These are phyloP conservation scores for Coemansia sp. DNA, from an alignment of 192 early-diverging fungal genomes.

Conservation along the genomic window DNA sequence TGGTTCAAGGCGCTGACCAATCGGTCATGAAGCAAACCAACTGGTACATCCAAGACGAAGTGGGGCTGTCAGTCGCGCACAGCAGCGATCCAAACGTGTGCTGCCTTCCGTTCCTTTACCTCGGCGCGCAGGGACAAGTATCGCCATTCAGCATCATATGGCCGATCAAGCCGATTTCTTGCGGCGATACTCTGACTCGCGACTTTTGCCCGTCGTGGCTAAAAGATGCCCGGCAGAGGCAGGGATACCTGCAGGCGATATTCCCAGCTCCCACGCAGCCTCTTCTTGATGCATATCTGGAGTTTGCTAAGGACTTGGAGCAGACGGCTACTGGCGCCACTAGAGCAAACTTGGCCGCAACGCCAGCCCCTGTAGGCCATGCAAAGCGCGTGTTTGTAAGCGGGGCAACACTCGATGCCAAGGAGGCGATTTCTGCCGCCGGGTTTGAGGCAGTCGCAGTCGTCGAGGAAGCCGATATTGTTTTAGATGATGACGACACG, in stretches of 20 bases:
- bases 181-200: constrained; percentile 59
- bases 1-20: constrained; percentile 28
- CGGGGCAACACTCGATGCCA: constrained; percentile 8
- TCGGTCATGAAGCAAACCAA: constrained; percentile 34
- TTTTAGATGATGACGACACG: constrained; percentile 32
- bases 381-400: constrained; percentile 30
- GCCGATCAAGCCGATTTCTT: constrained; percentile 59
- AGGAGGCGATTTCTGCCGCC: constrained; percentile 15
- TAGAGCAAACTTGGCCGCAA: constrained; percentile 9
- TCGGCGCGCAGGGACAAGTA: constrained; percentile 54
- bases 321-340: constrained; percentile 22
- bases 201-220: constrained; percentile 66
- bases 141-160: constrained; percentile 68
- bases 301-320: constrained; percentile 22
- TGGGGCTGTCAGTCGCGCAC: constrained; percentile 67
- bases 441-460: constrained; percentile 20
- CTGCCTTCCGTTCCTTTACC: constrained; percentile 68
- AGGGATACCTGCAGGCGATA: constrained; percentile 61
- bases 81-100: constrained; percentile 63
- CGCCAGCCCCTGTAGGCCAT: constrained; percentile 11
- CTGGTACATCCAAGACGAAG: constrained; percentile 62
- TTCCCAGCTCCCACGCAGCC: constrained; percentile 41
- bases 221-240: constrained; percentile 47
- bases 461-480: constrained; percentile 35
- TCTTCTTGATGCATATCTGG: constrained; percentile 37